phyloP scores from a whole-genome alignment of 768 basidiomycete genomes.

The Collybia mongolica region DNA sequence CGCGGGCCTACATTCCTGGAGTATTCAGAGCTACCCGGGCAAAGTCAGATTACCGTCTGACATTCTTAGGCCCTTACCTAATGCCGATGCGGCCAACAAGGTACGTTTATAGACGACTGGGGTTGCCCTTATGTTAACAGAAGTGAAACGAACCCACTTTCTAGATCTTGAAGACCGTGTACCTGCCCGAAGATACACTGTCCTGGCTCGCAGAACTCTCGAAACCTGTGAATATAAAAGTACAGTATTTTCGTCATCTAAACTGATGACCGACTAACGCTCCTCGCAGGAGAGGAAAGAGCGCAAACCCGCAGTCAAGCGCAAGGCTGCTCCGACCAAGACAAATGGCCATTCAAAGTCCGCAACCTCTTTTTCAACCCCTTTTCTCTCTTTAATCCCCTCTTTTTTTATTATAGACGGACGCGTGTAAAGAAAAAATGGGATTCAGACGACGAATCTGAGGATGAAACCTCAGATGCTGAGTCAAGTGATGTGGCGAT shows the following conservation, averaged over 20 bases:
- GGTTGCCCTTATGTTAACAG: neutral
- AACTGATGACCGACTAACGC: neutral
- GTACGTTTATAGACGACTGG: conserved; percentile 25
- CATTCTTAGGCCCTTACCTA: conserved; percentile 73
- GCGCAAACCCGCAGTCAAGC: conserved; percentile 49
- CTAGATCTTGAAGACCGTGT: conserved; percentile 67
- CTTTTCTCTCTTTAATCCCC: conserved; percentile 1
- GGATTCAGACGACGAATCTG: conserved; percentile 38
- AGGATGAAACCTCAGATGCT: conserved; percentile 29
- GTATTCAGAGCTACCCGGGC: conserved; percentile 75
- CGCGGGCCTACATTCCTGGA: conserved; percentile 70
- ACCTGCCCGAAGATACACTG: conserved; percentile 60
- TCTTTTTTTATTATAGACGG: conserved; percentile 25
- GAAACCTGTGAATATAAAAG: conserved; percentile 34
- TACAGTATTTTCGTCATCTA: conserved; percentile 16
- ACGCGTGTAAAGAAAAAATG: conserved; percentile 32
- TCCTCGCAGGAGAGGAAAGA: conserved; percentile 43
- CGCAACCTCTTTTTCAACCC: conserved; percentile 11
- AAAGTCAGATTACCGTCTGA: conserved; percentile 79
- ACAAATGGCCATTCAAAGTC: conserved; percentile 52
- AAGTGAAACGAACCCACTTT: neutral
- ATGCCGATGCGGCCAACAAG: conserved; percentile 62
- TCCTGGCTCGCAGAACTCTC: conserved; percentile 55
- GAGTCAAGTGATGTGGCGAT: conserved; percentile 41
- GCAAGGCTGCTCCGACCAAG: conserved; percentile 46